Percentiles rank a stretch among this genome's conserved stretches.
Conservation (phyloP, 2,329 filamentous ascomycete species). For the Coniochaeta hoffmannii region DNA sequence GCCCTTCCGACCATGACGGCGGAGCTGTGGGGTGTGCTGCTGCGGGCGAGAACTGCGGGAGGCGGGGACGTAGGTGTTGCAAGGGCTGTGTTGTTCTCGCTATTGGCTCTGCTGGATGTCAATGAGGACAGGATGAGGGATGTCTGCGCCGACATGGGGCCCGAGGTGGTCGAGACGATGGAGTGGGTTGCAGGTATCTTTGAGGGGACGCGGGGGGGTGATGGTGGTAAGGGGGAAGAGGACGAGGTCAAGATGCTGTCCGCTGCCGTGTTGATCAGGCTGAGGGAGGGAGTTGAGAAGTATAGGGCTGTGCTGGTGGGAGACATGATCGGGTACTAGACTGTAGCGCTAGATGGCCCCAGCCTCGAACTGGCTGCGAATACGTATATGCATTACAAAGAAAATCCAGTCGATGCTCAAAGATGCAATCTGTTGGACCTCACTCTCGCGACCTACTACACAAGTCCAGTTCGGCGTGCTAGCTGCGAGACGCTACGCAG, state of each 20-base stretch:
- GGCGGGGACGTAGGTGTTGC: conserved; percentile 59
- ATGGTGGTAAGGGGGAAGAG: conserved; percentile 56
- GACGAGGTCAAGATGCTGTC: conserved; percentile 72
- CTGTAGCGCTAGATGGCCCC: too few species aligned
- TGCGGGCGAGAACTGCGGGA: conserved; percentile 47
- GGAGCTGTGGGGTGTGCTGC: conserved; percentile 77
- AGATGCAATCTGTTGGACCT: too few species aligned
- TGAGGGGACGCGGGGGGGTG: conserved; percentile 44
- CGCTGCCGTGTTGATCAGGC: conserved; percentile 68
- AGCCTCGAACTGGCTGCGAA: too few species aligned
- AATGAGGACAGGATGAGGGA: conserved; percentile 65
- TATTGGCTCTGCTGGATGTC: conserved; percentile 75
- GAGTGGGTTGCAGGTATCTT: conserved; percentile 81
- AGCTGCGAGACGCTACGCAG: too few species aligned
- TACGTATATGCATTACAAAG: too few species aligned
- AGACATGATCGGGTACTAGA: conserved; percentile 39
- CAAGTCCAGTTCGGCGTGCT: too few species aligned
- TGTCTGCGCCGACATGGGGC: conserved; percentile 66
- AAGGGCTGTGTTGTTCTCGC: conserved; percentile 68
- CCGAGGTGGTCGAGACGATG: conserved; percentile 75
- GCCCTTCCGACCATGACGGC: conserved; percentile 71
- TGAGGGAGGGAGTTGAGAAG: conserved; percentile 74
- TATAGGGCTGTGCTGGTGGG: conserved; percentile 74
- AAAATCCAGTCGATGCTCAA: too few species aligned
- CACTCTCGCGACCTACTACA: too few species aligned